Percentiles rank a stretch among this genome's conserved stretches.
phyloP scores from a whole-genome alignment of 1,284 basidiomycete genomes.

The Pascua sp. region DNA sequence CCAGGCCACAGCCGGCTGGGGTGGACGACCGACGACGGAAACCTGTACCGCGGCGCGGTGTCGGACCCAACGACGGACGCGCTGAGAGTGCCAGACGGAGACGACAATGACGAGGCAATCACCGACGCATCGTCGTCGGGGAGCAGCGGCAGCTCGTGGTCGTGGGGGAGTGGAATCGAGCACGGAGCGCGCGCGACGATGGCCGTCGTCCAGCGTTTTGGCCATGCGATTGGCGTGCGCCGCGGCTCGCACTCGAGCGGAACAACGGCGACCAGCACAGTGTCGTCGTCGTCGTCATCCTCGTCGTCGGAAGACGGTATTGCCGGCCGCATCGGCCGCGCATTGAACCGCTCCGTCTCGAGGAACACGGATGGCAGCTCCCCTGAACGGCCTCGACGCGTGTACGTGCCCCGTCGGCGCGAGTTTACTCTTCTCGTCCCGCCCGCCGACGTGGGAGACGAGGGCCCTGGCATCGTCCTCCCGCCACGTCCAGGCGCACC shows the following conservation, averaged over 20 bases:
- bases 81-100: slow-evolving; percentile 4
- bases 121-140: slow-evolving; percentile 26
- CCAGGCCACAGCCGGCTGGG: slow-evolving; percentile 35
- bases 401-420: slow-evolving; percentile 47
- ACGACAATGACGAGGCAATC: slow-evolving; percentile 31
- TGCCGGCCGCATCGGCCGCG: slow-evolving; percentile 11
- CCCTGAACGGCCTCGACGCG: slow-evolving; percentile 32
- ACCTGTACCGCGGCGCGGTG: slow-evolving; percentile 43
- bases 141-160: slow-evolving; percentile 31
- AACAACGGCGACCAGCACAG: background rate
- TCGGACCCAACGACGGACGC: slow-evolving; percentile 27
- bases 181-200: slow-evolving; percentile 35
- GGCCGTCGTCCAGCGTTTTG: slow-evolving; percentile 42
- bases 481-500: background rate
- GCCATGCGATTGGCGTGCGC: slow-evolving; percentile 41
- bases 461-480: background rate
- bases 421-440: slow-evolving; percentile 58
- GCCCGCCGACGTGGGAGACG: slow-evolving; percentile 31
- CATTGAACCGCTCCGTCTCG: slow-evolving; percentile 15
- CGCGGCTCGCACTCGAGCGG: slow-evolving; percentile 25
- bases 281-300: slow-evolving; percentile 9
- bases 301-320: background rate
- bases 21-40: slow-evolving; percentile 41
- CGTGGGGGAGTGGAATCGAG: slow-evolving; percentile 29
- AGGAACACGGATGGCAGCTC: slow-evolving; percentile 16